Evolutionary conservation across 208 protist species (phyloP).

Genomic region (Trichomonas vaginalis): DNA sequence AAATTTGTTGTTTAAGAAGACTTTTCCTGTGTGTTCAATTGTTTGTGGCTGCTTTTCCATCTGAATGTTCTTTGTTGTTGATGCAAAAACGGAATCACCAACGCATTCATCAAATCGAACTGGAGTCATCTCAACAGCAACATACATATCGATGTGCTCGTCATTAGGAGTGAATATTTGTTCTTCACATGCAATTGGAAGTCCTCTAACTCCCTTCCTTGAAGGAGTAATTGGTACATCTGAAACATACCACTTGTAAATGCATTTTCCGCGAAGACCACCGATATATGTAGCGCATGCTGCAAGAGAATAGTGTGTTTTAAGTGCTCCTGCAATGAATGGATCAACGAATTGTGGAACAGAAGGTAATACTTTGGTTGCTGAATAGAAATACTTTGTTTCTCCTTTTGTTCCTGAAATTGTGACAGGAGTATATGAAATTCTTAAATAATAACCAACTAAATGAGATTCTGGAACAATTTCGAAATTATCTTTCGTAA

Average conservation of each 20-base stretch:
- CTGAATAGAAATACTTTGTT: neutral
- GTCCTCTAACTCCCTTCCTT: neutral
- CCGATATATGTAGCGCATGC: neutral
- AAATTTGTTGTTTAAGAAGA: neutral
- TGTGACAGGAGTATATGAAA: neutral
- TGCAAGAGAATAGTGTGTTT: neutral
- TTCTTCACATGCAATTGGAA: neutral
- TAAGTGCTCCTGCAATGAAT: neutral
- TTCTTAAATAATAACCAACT: neutral
- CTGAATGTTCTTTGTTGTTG: neutral
- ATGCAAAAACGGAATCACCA: neutral
- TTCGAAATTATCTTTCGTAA: neutral
- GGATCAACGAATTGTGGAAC: neutral
- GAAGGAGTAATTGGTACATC: neutral
- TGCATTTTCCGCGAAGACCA: neutral
- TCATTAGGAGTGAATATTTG: neutral
- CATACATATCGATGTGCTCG: neutral
- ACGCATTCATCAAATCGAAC: neutral
- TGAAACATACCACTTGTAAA: neutral
- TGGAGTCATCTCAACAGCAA: neutral
- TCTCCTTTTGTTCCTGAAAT: neutral
- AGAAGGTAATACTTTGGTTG: neutral
- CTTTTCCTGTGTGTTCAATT: neutral
- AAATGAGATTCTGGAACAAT: neutral
- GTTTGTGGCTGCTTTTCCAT: neutral